Evolutionary conservation across 805 yeast species (phyloP).

Genomic region (Jamesozyma jinghongensis): DNA sequence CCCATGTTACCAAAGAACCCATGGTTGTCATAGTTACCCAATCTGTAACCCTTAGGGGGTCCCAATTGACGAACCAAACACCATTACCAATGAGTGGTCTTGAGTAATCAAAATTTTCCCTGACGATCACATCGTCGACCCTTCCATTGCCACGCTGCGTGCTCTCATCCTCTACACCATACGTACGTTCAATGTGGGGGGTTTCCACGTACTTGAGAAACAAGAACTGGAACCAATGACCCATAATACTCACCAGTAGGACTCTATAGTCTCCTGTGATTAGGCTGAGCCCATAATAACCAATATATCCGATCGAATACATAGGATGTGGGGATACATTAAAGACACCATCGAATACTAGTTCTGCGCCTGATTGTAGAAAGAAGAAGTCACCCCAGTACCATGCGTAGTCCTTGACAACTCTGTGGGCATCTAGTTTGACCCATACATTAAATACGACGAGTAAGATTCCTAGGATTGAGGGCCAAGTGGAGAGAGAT

Average conservation of each 20-base stretch:
- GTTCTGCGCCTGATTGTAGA: slow-evolving; percentile 54
- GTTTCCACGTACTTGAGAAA: slow-evolving; percentile 69
- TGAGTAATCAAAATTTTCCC: slow-evolving; percentile 37
- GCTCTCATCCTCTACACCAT: slow-evolving; percentile 35
- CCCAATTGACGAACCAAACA: slow-evolving; percentile 45
- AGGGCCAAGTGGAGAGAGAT: slow-evolving; percentile 44
- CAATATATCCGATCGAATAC: slow-evolving; percentile 85
- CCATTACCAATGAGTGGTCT: slow-evolving; percentile 47
- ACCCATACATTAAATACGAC: slow-evolving; percentile 76
- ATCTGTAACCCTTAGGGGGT: slow-evolving; percentile 56
- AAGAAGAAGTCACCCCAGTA: slow-evolving; percentile 93
- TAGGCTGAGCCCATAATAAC: slow-evolving; percentile 76
- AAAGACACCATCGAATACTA: slow-evolving; percentile 81
- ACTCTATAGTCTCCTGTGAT: slow-evolving; percentile 67
- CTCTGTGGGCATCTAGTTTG: slow-evolving; percentile 77
- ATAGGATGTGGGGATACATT: slow-evolving; percentile 88
- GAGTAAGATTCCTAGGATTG: slow-evolving; percentile 49
- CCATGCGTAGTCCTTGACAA: slow-evolving; percentile 87
- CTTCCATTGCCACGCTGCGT: slow-evolving; percentile 12
- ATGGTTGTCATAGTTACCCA: slow-evolving; percentile 39
- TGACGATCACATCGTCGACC: slow-evolving; percentile 30
- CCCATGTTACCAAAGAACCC: slow-evolving; percentile 34
- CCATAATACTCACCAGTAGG: slow-evolving; percentile 57
- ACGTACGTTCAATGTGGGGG: slow-evolving; percentile 79
- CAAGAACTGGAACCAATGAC: slow-evolving; percentile 69